Base-by-base conservation (phyloP, 129 eudicot species). In the Kitagawia praeruptora region DNA sequence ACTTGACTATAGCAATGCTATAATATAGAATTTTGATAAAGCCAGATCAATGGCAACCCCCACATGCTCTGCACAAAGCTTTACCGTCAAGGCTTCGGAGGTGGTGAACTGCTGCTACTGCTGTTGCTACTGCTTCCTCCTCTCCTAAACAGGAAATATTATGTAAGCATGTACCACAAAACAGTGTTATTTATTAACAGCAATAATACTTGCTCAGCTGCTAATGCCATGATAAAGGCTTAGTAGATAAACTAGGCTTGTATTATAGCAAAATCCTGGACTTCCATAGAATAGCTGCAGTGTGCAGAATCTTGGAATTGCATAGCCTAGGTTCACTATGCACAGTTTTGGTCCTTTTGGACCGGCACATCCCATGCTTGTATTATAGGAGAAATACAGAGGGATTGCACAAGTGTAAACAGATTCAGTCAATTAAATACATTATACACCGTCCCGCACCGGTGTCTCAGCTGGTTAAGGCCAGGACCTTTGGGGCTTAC, bases 61-160 rank as follows among this genome's bases (percentile, higher is more conserved):
- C 4, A 25, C 40, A 34, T 46, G 58, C 61, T 25, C 19, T 6
- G 41, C 41, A 46, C 41, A 27, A 42, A 41, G 37, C 8, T 16
- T 54, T 39, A 40, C 39, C 25, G 37, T 61, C 58, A 91, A 73
- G 96, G 93, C 85, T 87, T 91, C 39, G 88, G 91, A 63, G 93
- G 89, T 25, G 86, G 92, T 28, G 96, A 91, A 54, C 93, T 82
- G 75, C 93, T 89, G 80, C 96, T 91, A 83, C 93, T 88, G 83
- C 96, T 91, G 69, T 87, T 91, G 81, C 88, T 88, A 53, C 84
- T 83, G 84, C 91, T 89, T 76, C 93, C 85, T 75, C 91, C 87
- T 77, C 90, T 84, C 89, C 96, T 91, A 70, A 74, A 73, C 58
- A 75, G 34, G 76, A 34, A 51, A 39, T 25, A 39, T 39, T 48